phyloP scores from a whole-genome alignment of 768 basidiomycete species.

The Boletus sp. region DNA sequence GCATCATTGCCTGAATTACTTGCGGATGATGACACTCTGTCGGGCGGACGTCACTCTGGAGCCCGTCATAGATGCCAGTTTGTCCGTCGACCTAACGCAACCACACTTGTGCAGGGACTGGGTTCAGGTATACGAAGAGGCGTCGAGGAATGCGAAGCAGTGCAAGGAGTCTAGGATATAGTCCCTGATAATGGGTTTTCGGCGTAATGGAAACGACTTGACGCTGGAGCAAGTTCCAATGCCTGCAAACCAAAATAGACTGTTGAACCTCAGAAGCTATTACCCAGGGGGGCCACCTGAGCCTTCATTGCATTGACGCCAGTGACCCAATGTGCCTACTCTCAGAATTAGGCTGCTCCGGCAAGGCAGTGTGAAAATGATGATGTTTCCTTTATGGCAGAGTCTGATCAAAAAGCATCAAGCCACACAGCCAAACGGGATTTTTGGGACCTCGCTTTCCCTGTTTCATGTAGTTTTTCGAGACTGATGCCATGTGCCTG shows the following conservation, averaged over 20 bases:
- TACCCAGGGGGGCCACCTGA: background rate
- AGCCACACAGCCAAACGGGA: background rate
- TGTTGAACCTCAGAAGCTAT: background rate
- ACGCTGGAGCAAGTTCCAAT: background rate
- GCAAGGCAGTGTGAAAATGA: background rate
- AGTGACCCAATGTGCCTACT: background rate
- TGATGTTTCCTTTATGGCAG: background rate
- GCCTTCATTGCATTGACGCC: no score
- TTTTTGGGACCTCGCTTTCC: background rate
- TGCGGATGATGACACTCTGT: constrained; percentile 45
- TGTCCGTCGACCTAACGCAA: constrained; percentile 21
- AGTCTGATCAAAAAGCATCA: background rate
- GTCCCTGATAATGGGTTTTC: background rate
- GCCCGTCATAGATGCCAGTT: constrained; percentile 25
- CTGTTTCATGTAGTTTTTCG: no score
- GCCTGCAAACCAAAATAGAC: background rate
- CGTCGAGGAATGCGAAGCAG: constrained; percentile 9
- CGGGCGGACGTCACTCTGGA: constrained; percentile 48
- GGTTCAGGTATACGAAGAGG: constrained; percentile 25
- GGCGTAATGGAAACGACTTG: background rate
- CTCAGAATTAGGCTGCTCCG: background rate
- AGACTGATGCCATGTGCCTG: no score
- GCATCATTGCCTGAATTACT: constrained; percentile 49
- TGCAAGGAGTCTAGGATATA: constrained; percentile 10
- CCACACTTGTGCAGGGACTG: constrained; percentile 28